Evolutionary conservation across 208 protist species (phyloP).

Genomic region (Leishmania major): DNA sequence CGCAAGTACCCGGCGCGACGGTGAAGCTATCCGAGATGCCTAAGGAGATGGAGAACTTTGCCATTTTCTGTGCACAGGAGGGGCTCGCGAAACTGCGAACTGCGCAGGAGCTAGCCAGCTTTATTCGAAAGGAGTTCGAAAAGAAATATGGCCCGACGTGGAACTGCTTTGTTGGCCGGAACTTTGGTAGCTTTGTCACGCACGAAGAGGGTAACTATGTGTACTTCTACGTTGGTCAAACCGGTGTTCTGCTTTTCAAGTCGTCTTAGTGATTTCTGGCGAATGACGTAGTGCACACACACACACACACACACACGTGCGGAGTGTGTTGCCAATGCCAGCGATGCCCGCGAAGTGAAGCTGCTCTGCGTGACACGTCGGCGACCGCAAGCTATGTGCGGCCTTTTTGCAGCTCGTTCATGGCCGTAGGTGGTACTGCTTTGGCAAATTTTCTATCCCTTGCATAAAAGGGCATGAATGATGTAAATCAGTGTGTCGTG

Average conservation of each 20-base stretch:
- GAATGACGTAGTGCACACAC: neutral
- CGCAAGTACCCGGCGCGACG: conserved; percentile 74
- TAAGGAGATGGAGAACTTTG: conserved; percentile 97
- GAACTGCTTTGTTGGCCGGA: conserved; percentile 99
- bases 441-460: conserved; percentile 2
- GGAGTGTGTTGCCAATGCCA: neutral
- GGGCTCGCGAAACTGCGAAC: conserved; percentile 98
- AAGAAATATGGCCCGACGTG: conserved; percentile 98
- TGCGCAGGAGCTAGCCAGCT: conserved; percentile 99
- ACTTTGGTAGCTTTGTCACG: conserved; percentile 99
- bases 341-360: neutral
- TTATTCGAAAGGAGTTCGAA: conserved; percentile 99
- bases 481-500: conserved; percentile 10
- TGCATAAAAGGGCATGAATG: neutral
- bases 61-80: conserved; percentile 96
- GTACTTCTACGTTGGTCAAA: conserved; percentile 99
- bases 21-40: conserved; percentile 96
- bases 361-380: neutral
- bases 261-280: conserved; percentile 39
- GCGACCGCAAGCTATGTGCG: neutral
- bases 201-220: conserved; percentile 99
- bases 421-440: neutral
- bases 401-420: neutral
- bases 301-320: neutral
- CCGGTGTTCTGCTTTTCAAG: conserved; percentile 98